phyloP scores from a whole-genome alignment of 192 early-diverging fungal species.

The Haplosporangium gracile region DNA sequence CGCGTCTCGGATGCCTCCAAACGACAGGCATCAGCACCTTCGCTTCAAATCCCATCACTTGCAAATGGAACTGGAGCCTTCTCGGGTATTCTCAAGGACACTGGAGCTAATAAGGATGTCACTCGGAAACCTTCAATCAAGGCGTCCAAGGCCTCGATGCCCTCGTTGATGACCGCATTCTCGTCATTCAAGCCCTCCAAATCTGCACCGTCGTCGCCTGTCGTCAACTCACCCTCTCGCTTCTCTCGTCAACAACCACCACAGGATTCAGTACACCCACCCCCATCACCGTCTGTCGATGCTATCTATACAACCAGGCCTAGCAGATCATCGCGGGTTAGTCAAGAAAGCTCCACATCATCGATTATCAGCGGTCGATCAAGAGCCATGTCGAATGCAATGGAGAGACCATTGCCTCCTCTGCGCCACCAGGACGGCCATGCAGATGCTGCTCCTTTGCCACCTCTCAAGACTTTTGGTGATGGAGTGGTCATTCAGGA shows the following conservation, averaged over 20 bases:
- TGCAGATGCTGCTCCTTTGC: not conserved
- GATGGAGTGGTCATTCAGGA: constrained; percentile 45
- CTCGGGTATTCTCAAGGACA: constrained; percentile 7
- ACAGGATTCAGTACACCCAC: not conserved
- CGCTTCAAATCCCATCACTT: constrained; percentile 30
- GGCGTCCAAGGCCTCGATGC: constrained; percentile 52
- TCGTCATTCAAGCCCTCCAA: constrained; percentile 47
- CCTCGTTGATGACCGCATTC: constrained; percentile 52
- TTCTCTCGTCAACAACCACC: not conserved
- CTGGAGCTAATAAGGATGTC: constrained; percentile 4
- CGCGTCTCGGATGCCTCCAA: not conserved
- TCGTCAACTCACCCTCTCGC: constrained; percentile 6
- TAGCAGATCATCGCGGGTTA: not conserved
- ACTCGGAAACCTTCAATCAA: constrained; percentile 50
- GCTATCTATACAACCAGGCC: not conserved
- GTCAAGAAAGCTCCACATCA: not conserved
- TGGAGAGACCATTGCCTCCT: not conserved
- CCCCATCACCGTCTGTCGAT: not conserved
- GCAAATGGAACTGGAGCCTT: not conserved
- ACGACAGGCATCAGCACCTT: constrained; percentile 14
- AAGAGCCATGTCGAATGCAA: not conserved
- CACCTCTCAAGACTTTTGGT: constrained; percentile 17
- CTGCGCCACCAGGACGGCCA: not conserved
- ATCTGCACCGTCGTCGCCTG: constrained; percentile 41
- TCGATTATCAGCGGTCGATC: not conserved